Percentiles rank a stretch among this genome's conserved stretches.
Conservation (phyloP, 1,284 basidiomycete species). For the Apiotrichum laibachii region DNA sequence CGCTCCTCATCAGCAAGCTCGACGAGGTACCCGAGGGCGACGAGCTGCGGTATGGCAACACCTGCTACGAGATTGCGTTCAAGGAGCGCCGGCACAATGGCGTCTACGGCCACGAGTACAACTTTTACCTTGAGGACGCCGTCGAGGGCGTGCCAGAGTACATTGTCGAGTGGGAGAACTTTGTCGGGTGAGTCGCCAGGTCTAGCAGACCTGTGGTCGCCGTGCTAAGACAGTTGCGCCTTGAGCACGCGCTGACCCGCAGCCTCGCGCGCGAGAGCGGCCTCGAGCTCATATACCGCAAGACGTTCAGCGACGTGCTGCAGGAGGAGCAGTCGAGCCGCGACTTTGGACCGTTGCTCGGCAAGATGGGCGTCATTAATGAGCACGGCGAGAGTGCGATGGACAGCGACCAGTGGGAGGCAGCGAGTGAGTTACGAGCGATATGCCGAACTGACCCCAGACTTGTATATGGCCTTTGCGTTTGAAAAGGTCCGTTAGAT, state of each 20-base stretch:
- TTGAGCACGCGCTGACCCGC: background rate
- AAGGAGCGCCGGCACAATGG: slow-evolving; percentile 63
- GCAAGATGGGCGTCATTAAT: slow-evolving; percentile 85
- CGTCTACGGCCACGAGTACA: slow-evolving; percentile 85
- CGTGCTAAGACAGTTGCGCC: background rate
- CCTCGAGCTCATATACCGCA: slow-evolving; percentile 71
- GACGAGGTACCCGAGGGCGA: slow-evolving; percentile 62
- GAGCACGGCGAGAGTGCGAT: slow-evolving; percentile 78
- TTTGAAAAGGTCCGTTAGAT: slow-evolving; percentile 61
- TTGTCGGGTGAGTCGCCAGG: slow-evolving; percentile 64
- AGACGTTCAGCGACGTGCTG: slow-evolving; percentile 85
- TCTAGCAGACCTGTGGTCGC: slow-evolving; percentile 2
- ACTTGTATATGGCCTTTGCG: slow-evolving; percentile 79
- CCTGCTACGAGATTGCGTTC: slow-evolving; percentile 84
- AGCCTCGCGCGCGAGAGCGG: slow-evolving; percentile 75
- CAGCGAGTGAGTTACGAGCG: slow-evolving; percentile 70
- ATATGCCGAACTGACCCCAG: slow-evolving; percentile 50
- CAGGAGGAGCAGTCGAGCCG: slow-evolving; percentile 69
- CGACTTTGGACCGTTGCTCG: slow-evolving; percentile 74
- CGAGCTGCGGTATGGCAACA: slow-evolving; percentile 82
- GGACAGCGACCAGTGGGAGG: slow-evolving; percentile 92
- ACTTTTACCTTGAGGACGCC: slow-evolving; percentile 89
- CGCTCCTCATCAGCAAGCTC: slow-evolving; percentile 67
- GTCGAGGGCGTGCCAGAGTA: slow-evolving; percentile 98
- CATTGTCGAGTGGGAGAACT: slow-evolving; percentile 89